These are phyloP conservation scores for Tuber aestivum DNA, from an alignment of 495 filamentous ascomycete species.

Conservation along the genomic window DNA sequence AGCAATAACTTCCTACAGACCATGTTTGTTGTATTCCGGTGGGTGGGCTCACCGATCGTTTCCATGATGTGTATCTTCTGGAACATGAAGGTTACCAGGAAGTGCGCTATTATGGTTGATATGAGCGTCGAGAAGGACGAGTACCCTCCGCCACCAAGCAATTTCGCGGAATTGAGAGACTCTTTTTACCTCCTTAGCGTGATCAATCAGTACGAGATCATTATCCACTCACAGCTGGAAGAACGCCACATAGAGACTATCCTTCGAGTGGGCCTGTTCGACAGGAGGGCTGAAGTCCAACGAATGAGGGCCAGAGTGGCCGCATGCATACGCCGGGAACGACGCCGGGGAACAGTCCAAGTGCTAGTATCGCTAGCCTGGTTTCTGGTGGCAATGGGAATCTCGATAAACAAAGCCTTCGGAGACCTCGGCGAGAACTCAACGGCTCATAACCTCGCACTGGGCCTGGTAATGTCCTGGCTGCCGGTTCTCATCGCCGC, in stretches of 20 bases:
- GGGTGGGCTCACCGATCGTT: slow-evolving; percentile 46
- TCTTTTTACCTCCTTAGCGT: slow-evolving; percentile 47
- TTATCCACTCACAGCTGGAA: background rate
- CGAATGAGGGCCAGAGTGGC: slow-evolving; percentile 11
- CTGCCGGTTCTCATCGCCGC: slow-evolving; percentile 49
- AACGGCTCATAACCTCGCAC: slow-evolving; percentile 48
- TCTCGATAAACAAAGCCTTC: slow-evolving; percentile 50
- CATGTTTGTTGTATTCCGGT: slow-evolving; percentile 43
- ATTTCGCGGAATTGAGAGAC: slow-evolving; percentile 46
- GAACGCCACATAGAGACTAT: slow-evolving; percentile 14
- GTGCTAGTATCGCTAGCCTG: slow-evolving; percentile 22
- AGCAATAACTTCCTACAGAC: slow-evolving; percentile 46
- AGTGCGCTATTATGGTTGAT: slow-evolving; percentile 48
- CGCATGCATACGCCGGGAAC: slow-evolving; percentile 8
- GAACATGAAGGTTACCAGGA: slow-evolving; percentile 49
- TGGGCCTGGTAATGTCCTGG: slow-evolving; percentile 50
- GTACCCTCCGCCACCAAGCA: slow-evolving; percentile 32
- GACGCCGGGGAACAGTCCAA: slow-evolving; percentile 24
- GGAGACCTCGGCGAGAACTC: slow-evolving; percentile 43
- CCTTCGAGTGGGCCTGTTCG: slow-evolving; percentile 27
- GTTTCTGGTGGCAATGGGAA: slow-evolving; percentile 43
- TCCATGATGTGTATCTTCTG: slow-evolving; percentile 47
- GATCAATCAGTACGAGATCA: slow-evolving; percentile 46
- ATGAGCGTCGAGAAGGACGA: slow-evolving; percentile 45
- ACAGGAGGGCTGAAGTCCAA: slow-evolving; percentile 5